These are phyloP conservation scores for Fusarium clavum DNA, from an alignment of 2,329 filamentous ascomycete genomes.

Conservation along the genomic window DNA sequence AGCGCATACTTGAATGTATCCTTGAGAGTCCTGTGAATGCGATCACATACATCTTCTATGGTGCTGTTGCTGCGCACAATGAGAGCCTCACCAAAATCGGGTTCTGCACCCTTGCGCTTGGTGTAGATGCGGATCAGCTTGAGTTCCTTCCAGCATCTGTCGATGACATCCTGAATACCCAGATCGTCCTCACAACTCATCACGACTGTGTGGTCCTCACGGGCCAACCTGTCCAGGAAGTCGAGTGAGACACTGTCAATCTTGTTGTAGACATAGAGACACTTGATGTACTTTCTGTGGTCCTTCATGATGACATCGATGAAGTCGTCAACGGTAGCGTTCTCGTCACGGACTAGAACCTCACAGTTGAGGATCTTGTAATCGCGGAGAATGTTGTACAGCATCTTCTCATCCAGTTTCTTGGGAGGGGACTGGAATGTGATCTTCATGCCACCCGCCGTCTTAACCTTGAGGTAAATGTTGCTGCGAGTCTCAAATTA, in stretches of 20 bases:
- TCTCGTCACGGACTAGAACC: constrained; percentile 92
- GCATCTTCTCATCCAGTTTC: constrained; percentile 94
- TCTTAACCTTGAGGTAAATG: constrained; percentile 96
- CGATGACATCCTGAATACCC: constrained; percentile 92
- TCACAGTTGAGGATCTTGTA: constrained; percentile 99
- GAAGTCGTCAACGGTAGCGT: constrained; percentile 96
- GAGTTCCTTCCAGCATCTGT: constrained; percentile 94
- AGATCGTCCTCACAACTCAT: constrained; percentile 98
- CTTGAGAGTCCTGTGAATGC: constrained; percentile 92
- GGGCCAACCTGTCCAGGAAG: constrained; percentile 90
- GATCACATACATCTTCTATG: constrained; percentile 97
- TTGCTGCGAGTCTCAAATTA: constrained; percentile 67
- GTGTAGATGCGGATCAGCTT: constrained; percentile 93
- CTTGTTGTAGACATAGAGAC: constrained; percentile 99
- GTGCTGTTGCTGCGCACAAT: constrained; percentile 90
- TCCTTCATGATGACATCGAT: constrained; percentile 99
- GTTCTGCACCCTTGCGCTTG: constrained; percentile 92
- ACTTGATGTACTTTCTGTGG: constrained; percentile 95
- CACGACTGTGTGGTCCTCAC: constrained; percentile 92
- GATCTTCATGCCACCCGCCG: constrained; percentile 98
- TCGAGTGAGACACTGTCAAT: constrained; percentile 95
- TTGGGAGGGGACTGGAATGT: constrained; percentile 93
- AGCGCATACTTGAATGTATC: constrained; percentile 99
- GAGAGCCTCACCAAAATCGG: constrained; percentile 88
- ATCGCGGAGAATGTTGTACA: constrained; percentile 96